These are phyloP conservation scores for Kingdonia uniflora DNA, from an alignment of 164 flowering plant species.

Conservation along the genomic window DNA sequence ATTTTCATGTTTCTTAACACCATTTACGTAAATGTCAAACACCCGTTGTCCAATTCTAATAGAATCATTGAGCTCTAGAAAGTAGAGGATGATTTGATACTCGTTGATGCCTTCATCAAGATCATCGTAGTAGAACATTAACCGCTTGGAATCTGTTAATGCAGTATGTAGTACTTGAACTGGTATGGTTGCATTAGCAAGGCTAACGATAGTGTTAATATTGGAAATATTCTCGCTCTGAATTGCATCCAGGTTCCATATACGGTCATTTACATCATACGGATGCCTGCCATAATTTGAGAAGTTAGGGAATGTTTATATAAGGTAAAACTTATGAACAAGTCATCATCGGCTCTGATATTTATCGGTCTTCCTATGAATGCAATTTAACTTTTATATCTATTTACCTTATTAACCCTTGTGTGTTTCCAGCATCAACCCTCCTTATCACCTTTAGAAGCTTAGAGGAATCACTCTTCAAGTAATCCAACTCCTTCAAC, in stretches of 20 bases:
- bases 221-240: constrained; percentile 2
- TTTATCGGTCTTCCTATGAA: no score
- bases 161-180: constrained; percentile 45
- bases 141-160: constrained; percentile 13
- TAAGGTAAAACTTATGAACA: no score
- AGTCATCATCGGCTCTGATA: no score
- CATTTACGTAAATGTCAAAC: constrained; percentile 40
- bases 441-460: constrained; percentile 37
- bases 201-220: constrained; percentile 4
- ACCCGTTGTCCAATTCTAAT: constrained; percentile 42
- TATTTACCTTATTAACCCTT: constrained; percentile 32
- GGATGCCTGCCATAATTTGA: constrained; percentile 55
- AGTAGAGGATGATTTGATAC: constrained; percentile 36
- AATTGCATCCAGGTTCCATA: constrained; percentile 26
- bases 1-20: constrained; percentile 8
- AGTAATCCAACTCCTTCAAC: constrained; percentile 18
- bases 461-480: constrained; percentile 12
- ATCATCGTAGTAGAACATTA: constrained; percentile 26
- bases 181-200: constrained; percentile 23
- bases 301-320: no score
- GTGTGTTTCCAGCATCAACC: constrained; percentile 29
- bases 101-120: constrained; percentile 16
- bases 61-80: constrained; percentile 31
- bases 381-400: no score
- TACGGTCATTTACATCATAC: constrained; percentile 39